Base-by-base conservation (phyloP, 768 basidiomycete genomes). In the Leucogyrophana mollusca region DNA sequence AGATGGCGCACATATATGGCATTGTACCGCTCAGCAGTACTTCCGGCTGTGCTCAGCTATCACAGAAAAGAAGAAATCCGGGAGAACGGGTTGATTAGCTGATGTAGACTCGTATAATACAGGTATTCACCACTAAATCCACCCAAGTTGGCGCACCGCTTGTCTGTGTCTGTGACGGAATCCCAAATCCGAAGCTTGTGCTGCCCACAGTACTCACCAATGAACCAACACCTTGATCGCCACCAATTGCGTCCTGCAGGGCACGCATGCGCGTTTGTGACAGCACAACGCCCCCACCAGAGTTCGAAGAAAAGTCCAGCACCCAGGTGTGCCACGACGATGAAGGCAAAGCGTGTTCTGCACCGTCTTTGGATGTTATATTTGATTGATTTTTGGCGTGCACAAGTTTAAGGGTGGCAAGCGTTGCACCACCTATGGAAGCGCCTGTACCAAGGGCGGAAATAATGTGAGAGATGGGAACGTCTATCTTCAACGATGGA, bases 201-300 rank as follows among this genome's bases (percentile, higher is more conserved):
- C 49, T 58, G 11, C 64, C 50, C 52, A 63, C 52, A 39, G 64
- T 59, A 43, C 50, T 49, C 60, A 60, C 56, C 23, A 65, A 39
- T 18, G 51, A 50, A 10, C 64, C 60, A 32, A 60, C 14, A 9
- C 54, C 54, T 38, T 53, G 43, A 30, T 56, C 51, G 13, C 38
- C 21, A 71, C 50, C 84, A 61, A 32, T 77, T 75, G 57, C 83
- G 77, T 34, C 85, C 53, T 87, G 87, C 43, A 91, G 83, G 34
- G 85, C 86, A 46, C 78, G 76, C 78, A 90, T 79, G 38, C 85
- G 76, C 16, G 77, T 76, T 62, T 90, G 87, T 51, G 79, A 83
- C 72, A 90, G 77, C 11, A 90, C 79, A 35, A 90, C 60, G 17
- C 89, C 88, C 34, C 56, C 60, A 38, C 73, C 67, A 0, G 77